Base-by-base conservation (phyloP, 441 rosid genomes). In the Mallotus repandus region DNA sequence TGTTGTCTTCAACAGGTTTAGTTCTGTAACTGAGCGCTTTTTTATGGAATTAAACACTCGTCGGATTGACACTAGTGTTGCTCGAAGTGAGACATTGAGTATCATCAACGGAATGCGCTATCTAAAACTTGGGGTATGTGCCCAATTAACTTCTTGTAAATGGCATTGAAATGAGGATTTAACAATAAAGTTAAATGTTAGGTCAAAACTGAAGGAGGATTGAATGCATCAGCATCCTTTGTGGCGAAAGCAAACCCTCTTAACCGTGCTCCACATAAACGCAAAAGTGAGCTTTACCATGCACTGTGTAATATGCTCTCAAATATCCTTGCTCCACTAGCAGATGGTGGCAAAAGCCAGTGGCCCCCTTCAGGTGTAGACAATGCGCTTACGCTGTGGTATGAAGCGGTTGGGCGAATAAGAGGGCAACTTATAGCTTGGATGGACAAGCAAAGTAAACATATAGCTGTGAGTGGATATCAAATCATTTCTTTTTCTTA, bases 371-470 rank as follows among this genome's bases (percentile, higher is more conserved):
- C 87, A 73, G 97, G 97, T 74, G 97, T 95, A 61, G 97, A 96
- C 79, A 93, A 90, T 84, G 98, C 99, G 55, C 92, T 96, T 76
- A 84, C 89, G 52, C 83, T 96, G 69, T 96, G 99, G 98, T 89
- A 89, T 84, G 99, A 96, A 75, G 99, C 99, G 75, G 98, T 96
- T 76, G 97, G 96, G 66, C 90, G 97, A 74, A 92, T 96, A 81
- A 89, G 98, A 82, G 84, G 71, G 77, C 91, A 88, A 74, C 97
- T 94, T 77, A 83, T 92, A 69, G 89, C 91, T 79, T 96, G 99
- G 99, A 89, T 96, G 98, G 99, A 96, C 78, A 96, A 92, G 82
- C 99, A 96, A 84, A 96, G 97, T 88, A 96, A 96, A 80, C 98
- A 96, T 84, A 84, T 96, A 63, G 87, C 97, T 72, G 98, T 94